These are phyloP conservation scores for Daldinia sp. DNA, from an alignment of 2,329 filamentous ascomycete genomes.

Conservation along the genomic window DNA sequence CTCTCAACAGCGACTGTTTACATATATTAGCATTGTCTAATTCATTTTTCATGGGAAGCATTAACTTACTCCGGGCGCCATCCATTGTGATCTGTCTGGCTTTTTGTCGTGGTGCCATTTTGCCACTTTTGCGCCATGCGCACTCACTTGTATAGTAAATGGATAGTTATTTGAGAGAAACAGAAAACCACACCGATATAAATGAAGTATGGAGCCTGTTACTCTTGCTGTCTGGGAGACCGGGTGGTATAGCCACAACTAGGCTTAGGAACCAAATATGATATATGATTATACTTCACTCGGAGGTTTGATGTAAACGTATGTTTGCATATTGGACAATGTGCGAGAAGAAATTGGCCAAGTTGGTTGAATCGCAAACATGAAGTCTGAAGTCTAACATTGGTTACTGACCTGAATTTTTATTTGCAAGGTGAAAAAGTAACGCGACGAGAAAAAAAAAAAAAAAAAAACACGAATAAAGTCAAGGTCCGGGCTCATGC, in stretches of 20 bases:
- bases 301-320: background rate
- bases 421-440: constrained; percentile 2
- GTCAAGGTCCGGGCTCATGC: constrained; percentile 17
- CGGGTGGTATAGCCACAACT: background rate
- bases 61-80: constrained; percentile 46
- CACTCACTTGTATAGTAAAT: constrained; percentile 9
- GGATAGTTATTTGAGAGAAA: background rate
- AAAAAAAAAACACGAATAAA: constrained; percentile 10
- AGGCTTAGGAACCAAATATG: constrained; percentile 1
- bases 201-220: background rate
- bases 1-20: constrained; percentile 46
- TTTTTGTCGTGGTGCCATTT: constrained; percentile 47
- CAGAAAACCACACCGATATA: background rate
- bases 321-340: background rate
- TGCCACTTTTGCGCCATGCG: constrained; percentile 24
- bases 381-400: constrained; percentile 14
- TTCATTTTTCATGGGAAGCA: background rate
- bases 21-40: constrained; percentile 32
- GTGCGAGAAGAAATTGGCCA: constrained; percentile 5
- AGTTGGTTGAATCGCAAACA: constrained; percentile 8
- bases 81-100: constrained; percentile 47
- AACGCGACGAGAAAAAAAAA: constrained; percentile 4
- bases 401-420: constrained; percentile 15
- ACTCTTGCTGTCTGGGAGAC: background rate
- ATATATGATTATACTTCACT: constrained; percentile 22